Evolutionary conservation across 2,329 filamentous ascomycete genomes (phyloP), one percentile per base, ranked within the genome.

Genomic region (Claviceps sp.): DNA sequence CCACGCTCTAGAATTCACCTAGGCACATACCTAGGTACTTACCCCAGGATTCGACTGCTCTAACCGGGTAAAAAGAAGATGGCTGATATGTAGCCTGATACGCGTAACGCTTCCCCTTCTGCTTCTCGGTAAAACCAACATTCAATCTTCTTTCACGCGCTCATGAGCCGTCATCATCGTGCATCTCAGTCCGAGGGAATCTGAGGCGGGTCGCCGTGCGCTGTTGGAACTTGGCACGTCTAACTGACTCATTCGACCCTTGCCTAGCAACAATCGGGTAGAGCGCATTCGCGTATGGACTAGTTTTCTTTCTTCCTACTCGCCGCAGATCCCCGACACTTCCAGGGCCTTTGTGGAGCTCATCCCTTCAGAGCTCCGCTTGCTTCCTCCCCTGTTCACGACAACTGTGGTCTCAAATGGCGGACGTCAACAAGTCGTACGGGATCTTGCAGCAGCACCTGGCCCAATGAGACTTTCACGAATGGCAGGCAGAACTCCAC

Each of bases 221-320:
- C 22, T 44, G 34, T 54, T 57, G 57, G 56, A 56, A 58, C 56
- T 55, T 56, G n/a, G n/a, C 42, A 49, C 55, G 56, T 43, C 22
- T 24, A 26, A 58, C 50, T 56, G 55, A 54, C 55, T 54, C 54
- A 48, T 43, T 43, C 37, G 19, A 38, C 24, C 24, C 24, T 41
- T 40, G 37, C 8, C 37, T 34, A n/a, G 44, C 22, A 16, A 45
- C 17, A 42, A 50, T 50, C 11, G 4, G 22, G 22, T 37, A 13
- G 5, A 13, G 26, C 17, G 39, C 16, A 19, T 30, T 22, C 16
- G 17, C 19, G 26, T 26, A 22, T 14, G 44, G 22, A 24, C 3
- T 30, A 30, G 26, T 30, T 30, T 30, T 19, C 24, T 52, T 41
- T 41, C 50, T 42, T 44, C 11, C 39, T 48, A 44, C 26, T 30